These are phyloP conservation scores for Suillus variegatus DNA, from an alignment of 768 basidiomycete genomes.

Conservation along the genomic window DNA sequence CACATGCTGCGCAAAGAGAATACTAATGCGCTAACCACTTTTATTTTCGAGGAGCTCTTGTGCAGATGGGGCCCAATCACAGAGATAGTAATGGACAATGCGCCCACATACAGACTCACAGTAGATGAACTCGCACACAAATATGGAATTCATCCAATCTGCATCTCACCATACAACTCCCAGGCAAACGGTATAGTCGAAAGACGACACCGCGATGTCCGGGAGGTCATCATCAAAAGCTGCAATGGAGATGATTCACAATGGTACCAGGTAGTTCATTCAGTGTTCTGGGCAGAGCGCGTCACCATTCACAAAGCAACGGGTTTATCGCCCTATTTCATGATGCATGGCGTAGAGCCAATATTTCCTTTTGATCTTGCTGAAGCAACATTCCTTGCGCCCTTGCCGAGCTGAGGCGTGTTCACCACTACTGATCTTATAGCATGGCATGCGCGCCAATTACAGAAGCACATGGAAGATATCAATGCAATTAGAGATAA, in stretches of 20 bases:
- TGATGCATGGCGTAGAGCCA: neutral
- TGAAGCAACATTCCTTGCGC: neutral
- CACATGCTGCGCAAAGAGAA: constrained; percentile 32
- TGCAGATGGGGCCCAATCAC: constrained; percentile 4
- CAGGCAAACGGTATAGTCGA: neutral
- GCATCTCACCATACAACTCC: neutral
- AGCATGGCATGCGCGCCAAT: no score
- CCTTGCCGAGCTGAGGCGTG: no score
- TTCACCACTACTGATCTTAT: no score
- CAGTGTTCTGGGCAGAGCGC: neutral
- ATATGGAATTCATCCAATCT: no score
- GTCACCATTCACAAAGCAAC: neutral
- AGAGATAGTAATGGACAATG: constrained; percentile 9
- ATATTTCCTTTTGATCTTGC: neutral
- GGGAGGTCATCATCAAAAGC: constrained; percentile 12
- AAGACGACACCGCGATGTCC: constrained; percentile 3
- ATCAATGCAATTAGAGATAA: no score
- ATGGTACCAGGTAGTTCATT: no score
- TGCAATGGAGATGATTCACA: neutral
- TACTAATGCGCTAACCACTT: neutral
- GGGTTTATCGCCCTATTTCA: neutral
- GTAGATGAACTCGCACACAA: neutral
- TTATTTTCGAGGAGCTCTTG: constrained; percentile 25
- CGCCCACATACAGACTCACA: no score
- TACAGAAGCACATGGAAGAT: no score